These are phyloP conservation scores for Pseudogymnoascus sp. DNA, from an alignment of 2,329 filamentous ascomycete species.

Conservation along the genomic window DNA sequence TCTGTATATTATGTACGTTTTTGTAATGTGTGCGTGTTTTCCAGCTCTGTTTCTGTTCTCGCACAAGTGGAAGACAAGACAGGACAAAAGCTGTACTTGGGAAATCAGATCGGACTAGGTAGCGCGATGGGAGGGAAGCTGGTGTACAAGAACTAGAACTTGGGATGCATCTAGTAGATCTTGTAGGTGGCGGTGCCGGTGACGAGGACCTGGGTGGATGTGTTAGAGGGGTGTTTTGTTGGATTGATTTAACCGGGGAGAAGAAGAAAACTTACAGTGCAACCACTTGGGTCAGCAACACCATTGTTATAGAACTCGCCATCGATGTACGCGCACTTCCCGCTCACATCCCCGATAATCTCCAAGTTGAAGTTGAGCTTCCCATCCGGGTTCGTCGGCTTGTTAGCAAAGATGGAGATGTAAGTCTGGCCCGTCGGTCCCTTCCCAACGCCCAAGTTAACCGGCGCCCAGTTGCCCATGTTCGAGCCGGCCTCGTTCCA, in stretches of 20 bases:
- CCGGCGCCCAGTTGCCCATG: conserved; percentile 75
- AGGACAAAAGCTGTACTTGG: too few species aligned
- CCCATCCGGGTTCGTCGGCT: conserved; percentile 57
- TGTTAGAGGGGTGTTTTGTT: neutral
- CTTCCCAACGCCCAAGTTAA: conserved; percentile 75
- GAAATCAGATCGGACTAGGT: too few species aligned
- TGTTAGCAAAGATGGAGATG: conserved; percentile 78
- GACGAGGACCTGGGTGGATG: neutral
- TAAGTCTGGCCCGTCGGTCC: conserved; percentile 57
- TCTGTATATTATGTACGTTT: too few species aligned
- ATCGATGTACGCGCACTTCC: conserved; percentile 24
- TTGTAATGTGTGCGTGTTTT: too few species aligned
- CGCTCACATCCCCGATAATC: conserved; percentile 50
- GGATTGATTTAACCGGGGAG: neutral
- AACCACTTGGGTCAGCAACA: conserved; percentile 24
- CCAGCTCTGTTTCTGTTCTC: too few species aligned
- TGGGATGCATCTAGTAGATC: neutral
- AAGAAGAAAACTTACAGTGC: conserved; percentile 27
- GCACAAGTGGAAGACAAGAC: too few species aligned
- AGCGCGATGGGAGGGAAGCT: neutral
- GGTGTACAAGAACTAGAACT: neutral
- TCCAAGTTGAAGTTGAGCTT: conserved; percentile 70
- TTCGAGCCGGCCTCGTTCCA: conserved; percentile 58
- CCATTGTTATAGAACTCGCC: conserved; percentile 26
- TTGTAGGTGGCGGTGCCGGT: conserved; percentile 1